phyloP scores from a whole-genome alignment of 148 eudicot species.

The Simmondsia chinensis region DNA sequence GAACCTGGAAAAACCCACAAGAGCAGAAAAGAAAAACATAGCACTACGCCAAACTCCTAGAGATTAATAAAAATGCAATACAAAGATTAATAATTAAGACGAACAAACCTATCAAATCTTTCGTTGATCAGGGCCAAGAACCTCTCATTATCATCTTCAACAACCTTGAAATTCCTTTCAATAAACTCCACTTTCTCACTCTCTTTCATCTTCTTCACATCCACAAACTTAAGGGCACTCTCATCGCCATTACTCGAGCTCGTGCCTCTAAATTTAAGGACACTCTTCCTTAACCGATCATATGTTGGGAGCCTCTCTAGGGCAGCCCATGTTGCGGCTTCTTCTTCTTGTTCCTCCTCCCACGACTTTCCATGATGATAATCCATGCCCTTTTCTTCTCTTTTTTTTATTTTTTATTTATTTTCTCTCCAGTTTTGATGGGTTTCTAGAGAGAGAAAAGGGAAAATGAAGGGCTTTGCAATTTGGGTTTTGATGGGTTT shows the following conservation, averaged over 20 bases:
- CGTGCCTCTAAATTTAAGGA: conserved; percentile 40
- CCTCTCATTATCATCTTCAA: conserved; percentile 88
- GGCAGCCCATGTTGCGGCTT: conserved; percentile 89
- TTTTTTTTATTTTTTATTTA: too few relatives aligned
- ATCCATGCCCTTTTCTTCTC: too few relatives aligned
- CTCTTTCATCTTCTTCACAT: conserved; percentile 61
- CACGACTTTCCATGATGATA: too few relatives aligned
- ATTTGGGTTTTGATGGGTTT: too few relatives aligned
- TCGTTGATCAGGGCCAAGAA: conserved; percentile 59
- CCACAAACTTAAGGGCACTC: conserved; percentile 54
- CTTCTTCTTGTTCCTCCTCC: conserved; percentile 95
- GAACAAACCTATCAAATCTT: conserved; percentile 74
- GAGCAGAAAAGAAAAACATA: too few relatives aligned
- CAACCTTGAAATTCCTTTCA: conserved; percentile 68
- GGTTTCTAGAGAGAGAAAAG: too few relatives aligned
- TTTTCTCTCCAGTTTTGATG: too few relatives aligned
- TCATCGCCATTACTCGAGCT: conserved; percentile 4
- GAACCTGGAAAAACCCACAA: too few relatives aligned
- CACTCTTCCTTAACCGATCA: conserved; percentile 63
- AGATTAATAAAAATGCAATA: too few relatives aligned
- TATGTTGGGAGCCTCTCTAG: conserved; percentile 83
- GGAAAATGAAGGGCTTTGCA: too few relatives aligned
- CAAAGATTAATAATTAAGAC: too few relatives aligned
- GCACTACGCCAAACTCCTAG: too few relatives aligned
- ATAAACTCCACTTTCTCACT: conserved; percentile 53